Percentiles rank a stretch among this genome's conserved stretches.
Conservation (phyloP, 1,284 basidiomycete genomes). For the Ganoderma leucocontextum region DNA sequence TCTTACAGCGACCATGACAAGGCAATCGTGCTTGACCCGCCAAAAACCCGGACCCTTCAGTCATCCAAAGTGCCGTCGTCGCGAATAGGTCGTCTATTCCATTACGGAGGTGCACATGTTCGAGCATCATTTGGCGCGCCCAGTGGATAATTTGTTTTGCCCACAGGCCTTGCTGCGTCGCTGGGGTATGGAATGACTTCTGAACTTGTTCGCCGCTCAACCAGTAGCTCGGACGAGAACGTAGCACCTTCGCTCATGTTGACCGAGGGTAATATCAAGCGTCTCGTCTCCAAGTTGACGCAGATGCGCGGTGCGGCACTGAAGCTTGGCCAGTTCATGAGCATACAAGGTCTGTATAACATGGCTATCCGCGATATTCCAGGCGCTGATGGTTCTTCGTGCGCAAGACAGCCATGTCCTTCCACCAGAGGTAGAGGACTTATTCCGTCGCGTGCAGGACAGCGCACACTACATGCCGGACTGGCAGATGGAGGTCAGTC, state of each 20-base stretch:
- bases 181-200: conserved; percentile 77
- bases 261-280: conserved; percentile 89
- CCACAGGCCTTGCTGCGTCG: conserved; percentile 75
- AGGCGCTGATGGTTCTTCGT: conserved; percentile 6
- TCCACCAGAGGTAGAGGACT: conserved; percentile 88
- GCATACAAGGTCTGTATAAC: conserved; percentile 83
- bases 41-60: conserved; percentile 59
- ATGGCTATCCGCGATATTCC: not conserved
- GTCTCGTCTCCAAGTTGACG: conserved; percentile 91
- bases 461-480: conserved; percentile 99
- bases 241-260: conserved; percentile 71
- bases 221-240: conserved; percentile 35
- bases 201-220: conserved; percentile 44
- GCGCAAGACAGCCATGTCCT: conserved; percentile 83
- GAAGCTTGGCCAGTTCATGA: conserved; percentile 97
- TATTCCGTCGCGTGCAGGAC: conserved; percentile 93
- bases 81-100: conserved; percentile 85
- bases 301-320: conserved; percentile 97
- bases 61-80: conserved; percentile 90
- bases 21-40: conserved; percentile 6
- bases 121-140: not conserved
- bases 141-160: not conserved
- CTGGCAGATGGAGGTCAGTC: conserved; percentile 90
- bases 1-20: not conserved
- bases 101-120: conserved; percentile 82